Percentiles rank a stretch among this genome's conserved stretches.
Evolutionary conservation across 352 stramenopile species (phyloP).

Genomic region (Elongisporangium anandrum): DNA sequence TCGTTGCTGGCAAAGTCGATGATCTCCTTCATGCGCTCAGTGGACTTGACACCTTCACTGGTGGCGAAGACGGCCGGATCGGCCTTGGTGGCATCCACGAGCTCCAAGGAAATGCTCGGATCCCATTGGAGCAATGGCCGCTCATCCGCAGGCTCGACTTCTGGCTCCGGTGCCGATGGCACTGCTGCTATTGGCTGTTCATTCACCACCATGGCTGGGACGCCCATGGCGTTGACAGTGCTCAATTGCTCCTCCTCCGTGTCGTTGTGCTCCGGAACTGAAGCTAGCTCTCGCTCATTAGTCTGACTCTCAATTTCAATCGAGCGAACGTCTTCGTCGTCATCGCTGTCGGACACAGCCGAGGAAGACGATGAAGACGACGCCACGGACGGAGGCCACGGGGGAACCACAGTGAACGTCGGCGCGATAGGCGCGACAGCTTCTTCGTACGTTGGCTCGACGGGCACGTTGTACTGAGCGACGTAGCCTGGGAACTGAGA

Average conservation of each 20-base stretch:
- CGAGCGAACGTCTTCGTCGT: neutral
- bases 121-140: neutral
- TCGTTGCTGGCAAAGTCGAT: conserved; percentile 35
- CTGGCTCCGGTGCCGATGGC: neutral
- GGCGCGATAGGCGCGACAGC: neutral
- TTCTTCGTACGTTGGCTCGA: conserved; percentile 14
- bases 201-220: neutral
- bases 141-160: neutral
- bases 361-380: neutral
- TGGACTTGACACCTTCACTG: conserved; percentile 12
- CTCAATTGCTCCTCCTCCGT: neutral
- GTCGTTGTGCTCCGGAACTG: neutral
- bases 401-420: neutral
- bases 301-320: neutral
- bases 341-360: neutral
- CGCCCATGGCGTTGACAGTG: neutral
- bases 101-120: conserved; percentile 7
- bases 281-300: neutral
- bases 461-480: conserved; percentile 21
- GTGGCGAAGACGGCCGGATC: conserved; percentile 25
- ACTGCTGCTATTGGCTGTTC: neutral
- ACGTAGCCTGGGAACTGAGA: conserved; percentile 20
- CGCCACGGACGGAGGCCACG: neutral
- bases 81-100: conserved; percentile 20
- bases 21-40: conserved; percentile 36